Base-by-base conservation (phyloP, 352 stramenopile genomes). In the Globisporangium spiculum region DNA sequence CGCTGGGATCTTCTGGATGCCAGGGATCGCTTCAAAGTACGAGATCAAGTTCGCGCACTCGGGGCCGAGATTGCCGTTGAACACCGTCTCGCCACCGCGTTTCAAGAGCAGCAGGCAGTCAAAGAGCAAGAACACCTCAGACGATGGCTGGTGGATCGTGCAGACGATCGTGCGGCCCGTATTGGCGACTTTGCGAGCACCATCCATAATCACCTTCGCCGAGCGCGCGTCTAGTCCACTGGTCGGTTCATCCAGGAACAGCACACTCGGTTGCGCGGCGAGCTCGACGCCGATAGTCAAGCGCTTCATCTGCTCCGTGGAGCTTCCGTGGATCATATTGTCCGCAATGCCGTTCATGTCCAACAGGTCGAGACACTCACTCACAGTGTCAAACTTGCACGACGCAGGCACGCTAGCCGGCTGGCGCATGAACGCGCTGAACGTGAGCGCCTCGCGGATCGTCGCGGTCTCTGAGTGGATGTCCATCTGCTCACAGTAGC, bases 391-490 rank as follows among this genome's bases (percentile, higher is more conserved):
- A 12, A 66, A 60, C 65, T 72, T 72, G 22, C 70, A 18, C 0
- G 20, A 48, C 3, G 58, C 67, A 18, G 67, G 22, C 12, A 72
- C 63, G 20, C 50, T 27, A 12, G 57, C 22, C 1, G 57, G 22
- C 32, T 86, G 76, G 62, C 91, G 79, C 36, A 98, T 71, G 66
- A 88, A 88, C 10, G 93, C 92, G 52, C 82, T 94, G 70, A 98
- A 98, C 22, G 79, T 72, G 44, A 98, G 88, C 20, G 91, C 86
- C 63, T 98, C 93, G 9, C 91, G 80, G 41, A 96, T 92, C 7
- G 94, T 98, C 6, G 86, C 81, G 3, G 91, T 95, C 50, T 93
- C 82, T 3, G 83, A 88, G 69, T 98, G 83, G 52, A 90, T 86
- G 69, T 98, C 93, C 62, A 96, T 96, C 66, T 98, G 93, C 57